Base-by-base conservation (phyloP, 495 filamentous ascomycete genomes). In the Chaetomium fimeti region DNA sequence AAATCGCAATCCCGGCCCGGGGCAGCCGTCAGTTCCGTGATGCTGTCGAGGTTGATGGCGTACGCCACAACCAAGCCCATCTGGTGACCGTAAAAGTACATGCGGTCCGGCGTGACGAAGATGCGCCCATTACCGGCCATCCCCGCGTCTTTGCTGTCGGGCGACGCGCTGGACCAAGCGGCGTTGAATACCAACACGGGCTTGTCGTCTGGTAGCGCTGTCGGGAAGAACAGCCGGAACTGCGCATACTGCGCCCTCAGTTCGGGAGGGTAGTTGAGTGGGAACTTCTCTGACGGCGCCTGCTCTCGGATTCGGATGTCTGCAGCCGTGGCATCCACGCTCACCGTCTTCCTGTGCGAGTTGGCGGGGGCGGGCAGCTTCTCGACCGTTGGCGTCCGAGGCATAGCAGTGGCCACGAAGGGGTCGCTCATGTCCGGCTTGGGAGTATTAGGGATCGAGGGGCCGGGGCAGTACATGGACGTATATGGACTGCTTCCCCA, bases 1-100 rank as follows among this genome's bases (percentile, higher is more conserved):
- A 93, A 95, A 74, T 98, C 94, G 72, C 91, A 96, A 64, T 98
- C 93, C 68, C 87, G 85, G 40, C 93, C 95, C 27, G 90, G 86
- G 13, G 92, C 91, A 47, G 91, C 90, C 24, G 92, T 97, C 52
- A 98, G 90, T 72, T 97, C 94, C 43, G 83, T 83, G 63, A 98
- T 89, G 60, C 77, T 84, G n/a, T 85, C 82, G 51, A 98, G 80
- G 42, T 82, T 84, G 40, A 91, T 83, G 22, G 83, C 84, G 40
- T 91, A 90, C 2, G 91, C 92, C 53, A 97, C 79, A 0, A 96
- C 91, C 29, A 98, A 81, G n/a, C 94, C 94, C 69, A 95, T 83
- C 67, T 97, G 89, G 72, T 98, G 87, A 59, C 92, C 95, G 77
- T 97, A 98, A 73, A 98, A 98, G 71, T 95, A 97, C 65, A 98